phyloP scores from a whole-genome alignment of 805 yeast genomes.

The Metschnikowia cubensis region DNA sequence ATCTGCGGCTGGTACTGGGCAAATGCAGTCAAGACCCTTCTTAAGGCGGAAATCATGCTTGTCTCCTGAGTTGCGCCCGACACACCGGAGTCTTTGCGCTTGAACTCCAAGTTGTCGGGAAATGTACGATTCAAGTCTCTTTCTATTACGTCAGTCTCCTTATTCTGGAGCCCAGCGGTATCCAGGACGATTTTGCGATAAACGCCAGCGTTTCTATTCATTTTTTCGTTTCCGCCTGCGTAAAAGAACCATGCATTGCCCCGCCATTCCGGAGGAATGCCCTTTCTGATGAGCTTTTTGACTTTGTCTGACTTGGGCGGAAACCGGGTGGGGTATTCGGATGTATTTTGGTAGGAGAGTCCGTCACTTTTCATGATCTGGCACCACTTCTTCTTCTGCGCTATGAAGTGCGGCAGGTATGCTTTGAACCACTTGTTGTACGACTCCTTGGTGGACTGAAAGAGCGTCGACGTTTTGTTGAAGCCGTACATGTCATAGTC shows the following conservation, averaged over 20 bases:
- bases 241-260: constrained; percentile 97
- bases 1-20: constrained; percentile 82
- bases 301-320: constrained; percentile 78
- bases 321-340: constrained; percentile 51
- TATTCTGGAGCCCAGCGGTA: constrained; percentile 51
- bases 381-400: constrained; percentile 78
- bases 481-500: constrained; percentile 79
- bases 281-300: constrained; percentile 79
- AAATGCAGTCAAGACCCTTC: constrained; percentile 81
- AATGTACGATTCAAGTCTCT: constrained; percentile 91
- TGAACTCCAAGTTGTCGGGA: constrained; percentile 86
- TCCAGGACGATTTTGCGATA: constrained; percentile 66
- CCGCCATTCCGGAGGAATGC: constrained; percentile 96
- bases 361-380: constrained; percentile 65
- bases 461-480: constrained; percentile 55
- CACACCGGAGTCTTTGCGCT: constrained; percentile 19
- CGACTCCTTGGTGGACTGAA: constrained; percentile 43
- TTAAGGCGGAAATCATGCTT: constrained; percentile 60
- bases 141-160: constrained; percentile 89
- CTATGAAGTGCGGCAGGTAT: constrained; percentile 58
- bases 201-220: constrained; percentile 66
- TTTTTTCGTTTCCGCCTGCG: constrained; percentile 75
- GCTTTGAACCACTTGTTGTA: constrained; percentile 74
- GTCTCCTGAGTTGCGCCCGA: constrained; percentile 41
- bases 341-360: constrained; percentile 33